Evolutionary conservation across 78 protist genomes (phyloP), one percentile per base, ranked within the genome.

Genomic region (Salpingoeca rosetta): DNA sequence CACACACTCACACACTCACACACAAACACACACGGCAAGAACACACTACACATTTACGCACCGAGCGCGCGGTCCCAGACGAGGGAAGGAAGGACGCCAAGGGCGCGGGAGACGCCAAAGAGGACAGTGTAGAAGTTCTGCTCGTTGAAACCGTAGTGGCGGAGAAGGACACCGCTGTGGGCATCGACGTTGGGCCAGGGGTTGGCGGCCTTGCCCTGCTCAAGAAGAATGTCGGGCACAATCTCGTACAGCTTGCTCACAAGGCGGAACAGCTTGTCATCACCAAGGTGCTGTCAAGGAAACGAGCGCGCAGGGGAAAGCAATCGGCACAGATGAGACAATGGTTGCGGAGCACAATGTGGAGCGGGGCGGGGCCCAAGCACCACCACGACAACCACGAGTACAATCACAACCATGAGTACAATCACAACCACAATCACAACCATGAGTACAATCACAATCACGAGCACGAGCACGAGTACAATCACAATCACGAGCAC

Each of bases 151-250:
- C 95, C 95, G 87, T 92, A 93, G 91, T 93, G 79, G 57, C 74
- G 80, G 41, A 95, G 92, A 40, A 97, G 90, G 85, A 93, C 91
- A 82, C 99, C 99, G 35, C 96, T 91, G 95, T 97, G 99, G 57
- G 99, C 97, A 85, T 97, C 99, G 51, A 97, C 98, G 91, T 97
- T 97, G 84, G 88, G 88, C 85, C 80, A 96, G 81, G 99, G 99
- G 93, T 97, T 97, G 92, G 97, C 95, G 84, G 72, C 45, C 93
- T 95, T 95, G 65, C 98, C 96, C 73, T 93, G 97, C 94, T 95
- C 84, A 65, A 94, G 92, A 35, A 96, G 94, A 38, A 96, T 90
- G 41, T 44, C 90, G 76, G 98, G 98, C 25, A 93, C 95, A 36
- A 96, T 90, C 77, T 93, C 81, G 88, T 92, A 92, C 73, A 94